Evolutionary conservation across 1,284 basidiomycete genomes (phyloP), one percentile per base, ranked within the genome.

Genomic region (Irpex sp.): DNA sequence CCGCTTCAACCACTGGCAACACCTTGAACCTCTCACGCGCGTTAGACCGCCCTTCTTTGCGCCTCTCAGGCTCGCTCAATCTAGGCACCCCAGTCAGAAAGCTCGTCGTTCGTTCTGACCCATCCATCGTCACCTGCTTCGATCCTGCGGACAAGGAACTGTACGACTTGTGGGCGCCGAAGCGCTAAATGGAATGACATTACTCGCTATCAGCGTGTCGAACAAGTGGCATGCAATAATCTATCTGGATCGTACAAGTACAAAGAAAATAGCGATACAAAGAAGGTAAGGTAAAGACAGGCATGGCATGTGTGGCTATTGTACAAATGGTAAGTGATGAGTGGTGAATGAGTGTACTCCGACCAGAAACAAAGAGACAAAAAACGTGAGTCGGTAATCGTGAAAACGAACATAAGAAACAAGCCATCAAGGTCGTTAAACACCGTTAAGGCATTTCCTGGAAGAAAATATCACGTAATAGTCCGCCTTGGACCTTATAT

Each of bases 111-210:
- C 84, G 86, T 40, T 78, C 84, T 31, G 89, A 92, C 71, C 83
- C 86, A 8, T 76, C 86, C 4, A 75, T 91, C 44, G 72, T 85
- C 61, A 89, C 88, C 44, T 89, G 84, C 68, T 92, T 92, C 69
- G 89, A 92, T 71, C 81, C 84, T 19, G 74, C 79, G 34, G 91
- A 92, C 75, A 86, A 81, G 73, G 87, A 90, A 67, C 77, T 92
- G 34, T 91, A 92, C 68, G 83, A 86, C 58, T 77, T 92, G 8
- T 92, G 91, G 90, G 88, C 79, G 40, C 87, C 88, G 6, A 84
- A 70, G 62, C 52, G 68, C 47, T 78, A 63, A 70, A 17, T 37
- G 17, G 11, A 19, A 5, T 48, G 52, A 49, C 19, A 36, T 31
- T 49, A 26, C 7, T 55, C 19, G 26, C 7, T 36, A 56, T 17